Conservation (phyloP, 768 basidiomycete species). For the Nevesoporus exiguus region DNA sequence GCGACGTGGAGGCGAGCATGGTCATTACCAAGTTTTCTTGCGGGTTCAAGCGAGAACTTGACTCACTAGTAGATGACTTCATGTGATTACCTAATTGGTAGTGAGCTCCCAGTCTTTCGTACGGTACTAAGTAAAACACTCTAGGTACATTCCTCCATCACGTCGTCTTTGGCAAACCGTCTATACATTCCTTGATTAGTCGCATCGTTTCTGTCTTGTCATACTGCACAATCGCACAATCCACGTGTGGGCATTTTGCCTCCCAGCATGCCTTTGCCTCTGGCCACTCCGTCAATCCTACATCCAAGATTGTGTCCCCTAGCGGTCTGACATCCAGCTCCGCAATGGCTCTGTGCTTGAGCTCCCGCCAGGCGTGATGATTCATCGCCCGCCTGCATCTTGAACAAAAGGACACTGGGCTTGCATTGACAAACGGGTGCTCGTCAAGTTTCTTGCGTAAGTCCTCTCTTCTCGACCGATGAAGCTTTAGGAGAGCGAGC, state of each 20-base stretch:
- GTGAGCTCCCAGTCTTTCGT: no score
- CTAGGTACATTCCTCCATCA: neutral
- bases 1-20: constrained; percentile 17
- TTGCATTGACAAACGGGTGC: constrained; percentile 54
- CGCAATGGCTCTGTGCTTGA: constrained; percentile 52
- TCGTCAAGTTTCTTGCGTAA: constrained; percentile 49
- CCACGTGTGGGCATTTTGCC: constrained; percentile 45
- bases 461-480: constrained; percentile 48
- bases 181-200: constrained; percentile 53
- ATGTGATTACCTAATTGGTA: constrained; percentile 15
- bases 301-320: constrained; percentile 52
- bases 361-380: constrained; percentile 62
- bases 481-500: constrained; percentile 53
- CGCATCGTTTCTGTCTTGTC: constrained; percentile 53
- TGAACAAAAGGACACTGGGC: constrained; percentile 40
- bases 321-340: constrained; percentile 59
- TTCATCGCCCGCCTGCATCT: constrained; percentile 48
- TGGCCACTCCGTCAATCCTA: constrained; percentile 51
- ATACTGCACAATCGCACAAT: constrained; percentile 51
- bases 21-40: neutral
- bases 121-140: no score
- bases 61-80: neutral
- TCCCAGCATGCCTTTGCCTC: constrained; percentile 62
- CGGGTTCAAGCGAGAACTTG: neutral
- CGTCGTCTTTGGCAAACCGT: constrained; percentile 41